Percentiles rank a stretch among this genome's conserved stretches.
These are phyloP conservation scores for Prunus kanzakura DNA, from an alignment of 306 rosid genomes.

Conservation along the genomic window DNA sequence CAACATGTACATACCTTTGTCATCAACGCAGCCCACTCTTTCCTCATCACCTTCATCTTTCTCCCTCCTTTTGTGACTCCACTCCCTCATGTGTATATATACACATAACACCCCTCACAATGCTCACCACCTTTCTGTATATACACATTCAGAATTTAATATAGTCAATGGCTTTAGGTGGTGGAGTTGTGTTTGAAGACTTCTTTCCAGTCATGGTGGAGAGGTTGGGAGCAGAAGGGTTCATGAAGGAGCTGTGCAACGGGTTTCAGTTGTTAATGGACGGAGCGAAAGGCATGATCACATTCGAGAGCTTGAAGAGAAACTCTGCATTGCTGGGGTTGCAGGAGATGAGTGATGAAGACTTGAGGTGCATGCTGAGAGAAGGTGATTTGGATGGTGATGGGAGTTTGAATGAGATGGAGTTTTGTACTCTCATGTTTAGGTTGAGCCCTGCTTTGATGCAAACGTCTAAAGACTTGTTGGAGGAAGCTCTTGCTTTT, in stretches of 20 bases:
- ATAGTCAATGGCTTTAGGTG: constrained; percentile 40
- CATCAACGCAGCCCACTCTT: neutral
- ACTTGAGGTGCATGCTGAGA: constrained; percentile 58
- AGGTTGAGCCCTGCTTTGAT: constrained; percentile 81
- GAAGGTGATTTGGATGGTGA: constrained; percentile 89
- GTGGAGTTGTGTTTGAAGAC: constrained; percentile 56
- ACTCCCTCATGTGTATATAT: neutral
- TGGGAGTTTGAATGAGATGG: constrained; percentile 73
- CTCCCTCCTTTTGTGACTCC: neutral
- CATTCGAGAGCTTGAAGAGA: constrained; percentile 76
- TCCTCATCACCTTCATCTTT: neutral
- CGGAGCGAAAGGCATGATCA: constrained; percentile 54
- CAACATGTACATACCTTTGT: neutral
- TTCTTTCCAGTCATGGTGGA: constrained; percentile 73
- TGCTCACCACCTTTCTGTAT: too few species aligned
- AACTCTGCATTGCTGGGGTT: constrained; percentile 72
- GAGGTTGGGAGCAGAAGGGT: constrained; percentile 67
- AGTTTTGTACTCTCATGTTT: constrained; percentile 82
- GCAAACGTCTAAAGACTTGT: constrained; percentile 45
- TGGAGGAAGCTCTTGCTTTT: constrained; percentile 41
- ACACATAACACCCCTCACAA: neutral
- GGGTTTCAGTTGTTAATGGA: constrained; percentile 73
- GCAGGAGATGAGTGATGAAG: constrained; percentile 68
- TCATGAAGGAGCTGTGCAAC: constrained; percentile 65
- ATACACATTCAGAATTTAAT: neutral